Evolutionary conservation across 75 land plant genomes (phyloP).

Genomic region (Picea glauca): DNA sequence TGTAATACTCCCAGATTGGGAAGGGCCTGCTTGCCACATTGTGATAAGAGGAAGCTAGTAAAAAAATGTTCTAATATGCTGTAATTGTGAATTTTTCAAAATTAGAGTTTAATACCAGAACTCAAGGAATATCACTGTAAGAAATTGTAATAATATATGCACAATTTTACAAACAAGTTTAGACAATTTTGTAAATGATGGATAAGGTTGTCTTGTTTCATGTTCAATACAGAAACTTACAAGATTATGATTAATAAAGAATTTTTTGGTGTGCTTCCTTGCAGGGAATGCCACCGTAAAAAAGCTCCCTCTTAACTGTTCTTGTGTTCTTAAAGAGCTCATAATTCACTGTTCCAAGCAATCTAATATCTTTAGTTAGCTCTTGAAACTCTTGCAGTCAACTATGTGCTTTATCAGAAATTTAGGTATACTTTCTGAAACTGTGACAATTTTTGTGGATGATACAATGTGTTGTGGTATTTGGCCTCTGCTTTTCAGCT

Average conservation of each 20-base stretch:
- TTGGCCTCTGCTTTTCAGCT: neutral
- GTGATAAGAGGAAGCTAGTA: too few species aligned
- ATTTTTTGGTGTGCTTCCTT: neutral
- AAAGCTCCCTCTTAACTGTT: neutral
- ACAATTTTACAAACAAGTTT: too few species aligned
- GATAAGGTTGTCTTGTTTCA: neutral
- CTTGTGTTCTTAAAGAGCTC: neutral
- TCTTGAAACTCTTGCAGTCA: neutral
- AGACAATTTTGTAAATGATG: neutral
- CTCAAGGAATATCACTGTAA: neutral
- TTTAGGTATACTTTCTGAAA: neutral
- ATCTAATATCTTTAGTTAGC: neutral
- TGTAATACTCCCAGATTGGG: too few species aligned
- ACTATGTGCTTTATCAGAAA: neutral
- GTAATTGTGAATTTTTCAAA: neutral
- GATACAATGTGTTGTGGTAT: neutral
- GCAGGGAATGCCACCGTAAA: neutral
- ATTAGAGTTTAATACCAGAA: neutral
- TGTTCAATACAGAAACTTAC: neutral
- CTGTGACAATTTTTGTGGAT: neutral
- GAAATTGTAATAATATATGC: neutral
- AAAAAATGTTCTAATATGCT: neutral
- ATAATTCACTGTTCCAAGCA: neutral
- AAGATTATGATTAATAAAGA: neutral
- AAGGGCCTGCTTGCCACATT: too few species aligned